phyloP scores from a whole-genome alignment of 2,329 filamentous ascomycete species.

The Whalleya microplaca region DNA sequence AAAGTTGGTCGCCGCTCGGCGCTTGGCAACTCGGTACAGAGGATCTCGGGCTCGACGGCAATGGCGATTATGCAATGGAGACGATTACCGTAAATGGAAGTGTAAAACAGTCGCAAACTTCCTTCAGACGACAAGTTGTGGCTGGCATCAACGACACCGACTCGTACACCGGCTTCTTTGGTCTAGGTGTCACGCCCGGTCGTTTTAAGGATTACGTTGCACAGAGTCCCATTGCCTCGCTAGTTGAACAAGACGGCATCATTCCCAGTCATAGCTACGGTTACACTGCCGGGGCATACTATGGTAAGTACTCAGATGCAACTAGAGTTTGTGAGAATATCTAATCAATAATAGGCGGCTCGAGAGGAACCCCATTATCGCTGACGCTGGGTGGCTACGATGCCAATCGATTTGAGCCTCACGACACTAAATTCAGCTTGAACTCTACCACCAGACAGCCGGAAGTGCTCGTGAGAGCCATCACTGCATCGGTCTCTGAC shows the following conservation, averaged over 20 bases:
- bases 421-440: conserved; percentile 64
- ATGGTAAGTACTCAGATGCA: conserved; percentile 53
- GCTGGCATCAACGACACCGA: conserved; percentile 59
- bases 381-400: conserved; percentile 75
- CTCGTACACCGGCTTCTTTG: conserved; percentile 59
- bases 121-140: conserved; percentile 51
- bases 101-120: conserved; percentile 41
- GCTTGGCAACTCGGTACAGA: conserved; percentile 63
- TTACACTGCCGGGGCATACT: conserved; percentile 76
- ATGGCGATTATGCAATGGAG: conserved; percentile 67
- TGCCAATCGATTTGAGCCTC: conserved; percentile 60
- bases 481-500: conserved; percentile 46
- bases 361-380: conserved; percentile 52
- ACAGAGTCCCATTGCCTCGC: conserved; percentile 56
- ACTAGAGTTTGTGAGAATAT: not conserved
- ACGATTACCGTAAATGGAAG: conserved; percentile 47
- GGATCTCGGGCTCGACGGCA: conserved; percentile 61
- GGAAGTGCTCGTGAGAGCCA: conserved; percentile 62
- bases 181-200: conserved; percentile 58
- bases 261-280: conserved; percentile 77
- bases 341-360: conserved; percentile 40
- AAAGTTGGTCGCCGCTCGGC: conserved; percentile 62
- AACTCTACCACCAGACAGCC: conserved; percentile 58
- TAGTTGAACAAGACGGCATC: conserved; percentile 60
- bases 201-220: conserved; percentile 54